Evolutionary conservation across 768 basidiomycete species (phyloP).

Genomic region (Tylopilus subfusipes): DNA sequence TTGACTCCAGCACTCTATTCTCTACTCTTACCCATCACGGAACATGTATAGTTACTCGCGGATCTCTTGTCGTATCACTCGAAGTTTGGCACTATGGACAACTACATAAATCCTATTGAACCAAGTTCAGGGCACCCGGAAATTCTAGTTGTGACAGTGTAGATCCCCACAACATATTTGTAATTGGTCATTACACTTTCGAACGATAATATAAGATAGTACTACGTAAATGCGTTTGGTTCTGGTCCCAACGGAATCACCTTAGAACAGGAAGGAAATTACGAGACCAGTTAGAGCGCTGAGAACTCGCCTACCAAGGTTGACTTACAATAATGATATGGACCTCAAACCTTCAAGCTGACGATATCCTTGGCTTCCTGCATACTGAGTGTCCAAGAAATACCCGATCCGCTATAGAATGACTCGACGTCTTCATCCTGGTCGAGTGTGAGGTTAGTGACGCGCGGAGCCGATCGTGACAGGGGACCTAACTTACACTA

Average conservation of each 20-base stretch:
- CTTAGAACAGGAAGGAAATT: neutral
- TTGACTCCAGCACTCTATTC: slow-evolving; percentile 28
- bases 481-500: slow-evolving; percentile 38
- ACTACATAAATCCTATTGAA: neutral
- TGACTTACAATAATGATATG: neutral
- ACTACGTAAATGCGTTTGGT: neutral
- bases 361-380: slow-evolving; percentile 74
- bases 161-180: neutral
- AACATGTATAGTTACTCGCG: slow-evolving; percentile 2
- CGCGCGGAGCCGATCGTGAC: neutral
- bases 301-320: neutral
- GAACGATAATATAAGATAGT: neutral
- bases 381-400: slow-evolving; percentile 78
- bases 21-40: slow-evolving; percentile 6
- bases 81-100: neutral
- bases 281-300: too few species aligned
- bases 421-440: slow-evolving; percentile 95
- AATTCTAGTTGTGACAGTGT: neutral
- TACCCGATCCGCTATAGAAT: slow-evolving; percentile 91
- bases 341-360: slow-evolving; percentile 45
- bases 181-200: neutral
- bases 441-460: slow-evolving; percentile 3
- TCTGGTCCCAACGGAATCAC: neutral
- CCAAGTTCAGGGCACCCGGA: neutral
- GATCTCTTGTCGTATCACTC: neutral